Base-by-base conservation (phyloP, 208 protist species). In the Trypanosoma mega region DNA sequence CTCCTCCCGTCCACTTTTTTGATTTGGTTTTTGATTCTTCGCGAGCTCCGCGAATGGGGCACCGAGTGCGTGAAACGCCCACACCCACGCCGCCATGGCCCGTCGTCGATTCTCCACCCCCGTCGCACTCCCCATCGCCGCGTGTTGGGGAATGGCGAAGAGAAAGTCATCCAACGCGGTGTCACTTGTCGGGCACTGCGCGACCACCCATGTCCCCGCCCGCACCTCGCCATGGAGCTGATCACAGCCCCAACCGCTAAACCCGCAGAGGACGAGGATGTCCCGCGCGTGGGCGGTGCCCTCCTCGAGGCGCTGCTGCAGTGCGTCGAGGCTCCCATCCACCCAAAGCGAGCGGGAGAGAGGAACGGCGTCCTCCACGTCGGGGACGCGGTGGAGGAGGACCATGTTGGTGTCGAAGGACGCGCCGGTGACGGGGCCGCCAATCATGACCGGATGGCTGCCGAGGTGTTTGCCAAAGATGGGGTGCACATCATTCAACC, bases 211-310 rank as follows among this genome's bases (percentile, higher is more conserved):
- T 48, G 78, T 81, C 44, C 85, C 85, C 27, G 69, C 49, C n/a
- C 57, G 34, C 20, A 92, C 34, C 73, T 95, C 88, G 29, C 85
- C 88, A 49, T 78, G 69, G 24, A 95, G 83, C 60, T 92, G 85
- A 12, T 81, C 61, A 2, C 36, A 41, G 20, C 85, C 83, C 88
- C 88, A 95, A 29, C 85, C 85, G 26, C 80, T 76, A 69, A 87
- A 87, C 23, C 88, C 88, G 39, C 80, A 86, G 4, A 95, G 39
- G 20, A 95, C 71, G 9, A 90, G 59, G 54, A 95, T 78, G 61
- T 91, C 80, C 9, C 74, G 67, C 39, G 80, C 58, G 16, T 63
- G 55, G 7, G 75, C 86, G 49, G 72, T 78, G 26, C 67, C 68
- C 8, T 69, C 62, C 2, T 85, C 73, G 14, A 94, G 66, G 56